These are phyloP conservation scores for Pythium guiyangense DNA, from an alignment of 352 stramenopile genomes.

Conservation along the genomic window DNA sequence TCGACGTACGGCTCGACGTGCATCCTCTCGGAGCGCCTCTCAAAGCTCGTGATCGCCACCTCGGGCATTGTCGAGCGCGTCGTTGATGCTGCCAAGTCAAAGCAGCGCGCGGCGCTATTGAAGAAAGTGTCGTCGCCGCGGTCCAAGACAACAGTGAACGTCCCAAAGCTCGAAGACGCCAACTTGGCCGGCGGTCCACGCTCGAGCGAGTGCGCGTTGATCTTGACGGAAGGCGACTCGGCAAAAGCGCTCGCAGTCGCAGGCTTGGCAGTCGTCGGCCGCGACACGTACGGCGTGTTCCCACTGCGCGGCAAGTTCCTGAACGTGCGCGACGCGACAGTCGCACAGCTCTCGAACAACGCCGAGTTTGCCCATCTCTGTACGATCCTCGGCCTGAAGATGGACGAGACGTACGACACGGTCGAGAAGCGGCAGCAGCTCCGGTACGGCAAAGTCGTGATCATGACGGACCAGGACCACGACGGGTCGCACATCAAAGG, in stretches of 20 bases:
- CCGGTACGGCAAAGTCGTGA: slow-evolving; percentile 98
- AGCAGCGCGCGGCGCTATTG: slow-evolving; percentile 91
- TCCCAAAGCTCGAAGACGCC: slow-evolving; percentile 99
- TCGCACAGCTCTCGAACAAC: slow-evolving; percentile 90
- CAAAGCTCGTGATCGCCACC: slow-evolving; percentile 95
- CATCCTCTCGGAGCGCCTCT: slow-evolving; percentile 91
- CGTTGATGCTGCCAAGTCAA: slow-evolving; percentile 90
- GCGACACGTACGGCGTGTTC: slow-evolving; percentile 99
- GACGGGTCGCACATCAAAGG: slow-evolving; percentile 99
- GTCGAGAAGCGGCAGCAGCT: slow-evolving; percentile 88
- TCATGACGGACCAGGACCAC: slow-evolving; percentile 99
- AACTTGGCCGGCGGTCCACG: slow-evolving; percentile 94
- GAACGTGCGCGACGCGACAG: slow-evolving; percentile 86
- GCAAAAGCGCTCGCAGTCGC: slow-evolving; percentile 99
- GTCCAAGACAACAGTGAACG: slow-evolving; percentile 83
- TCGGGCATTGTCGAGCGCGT: slow-evolving; percentile 94
- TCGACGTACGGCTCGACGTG: slow-evolving; percentile 87
- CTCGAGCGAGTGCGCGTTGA: slow-evolving; percentile 93
- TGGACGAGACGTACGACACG: slow-evolving; percentile 92
- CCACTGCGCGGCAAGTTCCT: slow-evolving; percentile 96
- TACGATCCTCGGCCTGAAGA: slow-evolving; percentile 98
- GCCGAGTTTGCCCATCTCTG: slow-evolving; percentile 95
- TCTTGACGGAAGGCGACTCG: slow-evolving; percentile 99
- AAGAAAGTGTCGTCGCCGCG: slow-evolving; percentile 77
- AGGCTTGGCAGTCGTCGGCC: slow-evolving; percentile 96